Evolutionary conservation across 805 yeast genomes (phyloP).

Genomic region (Sugiyamaella smithiae): DNA sequence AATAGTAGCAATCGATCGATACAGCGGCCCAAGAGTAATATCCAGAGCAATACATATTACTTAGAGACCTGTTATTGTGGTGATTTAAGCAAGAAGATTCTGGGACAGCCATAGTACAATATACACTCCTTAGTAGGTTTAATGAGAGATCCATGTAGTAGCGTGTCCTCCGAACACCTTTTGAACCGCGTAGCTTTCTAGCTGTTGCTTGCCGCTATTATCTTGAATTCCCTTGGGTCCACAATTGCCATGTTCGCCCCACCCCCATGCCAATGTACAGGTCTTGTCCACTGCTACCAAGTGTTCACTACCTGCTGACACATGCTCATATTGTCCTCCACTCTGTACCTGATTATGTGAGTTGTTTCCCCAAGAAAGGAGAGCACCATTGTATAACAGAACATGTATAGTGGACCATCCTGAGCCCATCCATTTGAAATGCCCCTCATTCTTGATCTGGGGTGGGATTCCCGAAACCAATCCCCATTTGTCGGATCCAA

Average conservation of each 20-base stretch:
- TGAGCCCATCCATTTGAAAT: constrained; percentile 34
- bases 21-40: constrained; percentile 25
- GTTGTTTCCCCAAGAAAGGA: constrained; percentile 67
- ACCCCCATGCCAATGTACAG: constrained; percentile 73
- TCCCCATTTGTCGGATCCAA: constrained; percentile 38
- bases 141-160: constrained; percentile 20
- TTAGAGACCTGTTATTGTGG: constrained; percentile 20
- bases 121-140: neutral
- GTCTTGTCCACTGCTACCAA: constrained; percentile 44
- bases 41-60: constrained; percentile 28
- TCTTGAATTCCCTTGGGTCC: constrained; percentile 40
- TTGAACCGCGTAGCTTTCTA: neutral
- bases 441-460: neutral
- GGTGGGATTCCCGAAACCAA: constrained; percentile 6
- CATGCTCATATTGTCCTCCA: constrained; percentile 8
- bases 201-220: neutral
- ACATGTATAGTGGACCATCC: constrained; percentile 85
- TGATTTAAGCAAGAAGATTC: constrained; percentile 27
- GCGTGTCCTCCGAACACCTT: constrained; percentile 25
- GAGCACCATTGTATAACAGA: constrained; percentile 22
- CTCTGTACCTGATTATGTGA: constrained; percentile 65
- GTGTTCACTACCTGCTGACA: constrained; percentile 81
- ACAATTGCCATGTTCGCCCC: constrained; percentile 99
- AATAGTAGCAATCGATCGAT: constrained; percentile 14
- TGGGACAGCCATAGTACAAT: constrained; percentile 12